phyloP scores from a whole-genome alignment of 257 asterid genomes.

The Ajuga chamaepitys region DNA sequence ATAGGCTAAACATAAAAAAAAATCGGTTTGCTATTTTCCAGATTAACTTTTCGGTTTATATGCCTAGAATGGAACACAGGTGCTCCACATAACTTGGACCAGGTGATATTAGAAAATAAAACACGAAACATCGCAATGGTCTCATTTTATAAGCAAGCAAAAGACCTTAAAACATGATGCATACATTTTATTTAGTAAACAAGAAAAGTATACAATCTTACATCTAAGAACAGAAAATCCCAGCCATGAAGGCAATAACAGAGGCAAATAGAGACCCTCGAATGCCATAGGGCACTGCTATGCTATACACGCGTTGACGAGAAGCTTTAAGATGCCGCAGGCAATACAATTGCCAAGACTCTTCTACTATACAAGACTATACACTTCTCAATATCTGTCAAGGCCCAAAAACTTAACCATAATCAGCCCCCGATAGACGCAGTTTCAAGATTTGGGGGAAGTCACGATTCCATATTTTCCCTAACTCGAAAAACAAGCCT shows the following conservation, averaged over 20 bases:
- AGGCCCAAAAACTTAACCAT: not conserved
- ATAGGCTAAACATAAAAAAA: too few relatives aligned
- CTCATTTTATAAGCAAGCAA: not conserved
- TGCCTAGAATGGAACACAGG: too few relatives aligned
- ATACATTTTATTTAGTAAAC: not conserved
- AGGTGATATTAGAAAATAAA: not conserved
- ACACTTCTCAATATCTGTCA: not conserved
- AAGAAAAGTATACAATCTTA: not conserved
- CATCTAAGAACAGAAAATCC: not conserved
- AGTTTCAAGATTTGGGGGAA: not conserved
- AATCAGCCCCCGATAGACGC: not conserved
- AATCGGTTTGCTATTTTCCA: too few relatives aligned
- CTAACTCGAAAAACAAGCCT: slow-evolving; percentile 58
- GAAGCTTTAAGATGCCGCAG: too few relatives aligned
- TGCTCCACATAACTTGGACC: too few relatives aligned
- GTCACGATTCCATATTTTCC: slow-evolving; percentile 61
- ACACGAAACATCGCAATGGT: not conserved
- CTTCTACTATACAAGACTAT: not conserved
- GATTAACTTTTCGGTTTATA: too few relatives aligned
- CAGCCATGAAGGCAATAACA: not conserved
- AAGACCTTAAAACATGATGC: not conserved
- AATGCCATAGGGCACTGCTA: too few relatives aligned
- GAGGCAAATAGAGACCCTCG: too few relatives aligned
- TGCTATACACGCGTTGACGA: too few relatives aligned
- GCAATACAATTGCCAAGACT: too few relatives aligned